Base-by-base conservation (phyloP, 345 rosid genomes). In the Arabis hirsuta region DNA sequence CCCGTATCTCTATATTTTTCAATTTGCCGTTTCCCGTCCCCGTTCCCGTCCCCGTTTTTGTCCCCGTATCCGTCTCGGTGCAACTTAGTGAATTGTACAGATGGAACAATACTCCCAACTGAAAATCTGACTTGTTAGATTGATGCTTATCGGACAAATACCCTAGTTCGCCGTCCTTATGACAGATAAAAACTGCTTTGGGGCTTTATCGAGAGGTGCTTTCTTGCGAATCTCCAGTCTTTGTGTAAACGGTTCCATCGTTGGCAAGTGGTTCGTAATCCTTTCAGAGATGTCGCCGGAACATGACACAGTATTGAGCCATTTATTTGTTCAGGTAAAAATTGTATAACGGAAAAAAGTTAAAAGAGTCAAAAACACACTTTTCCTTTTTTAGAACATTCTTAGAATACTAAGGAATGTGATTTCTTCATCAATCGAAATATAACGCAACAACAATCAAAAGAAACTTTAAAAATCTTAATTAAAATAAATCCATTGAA, bases 311-410 rank as follows among this genome's bases (percentile, higher is more conserved):
- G 27, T 14, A 46, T n/a, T n/a, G n/a, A n/a, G n/a, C n/a, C n/a
- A n/a, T n/a, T n/a, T n/a, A n/a, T n/a, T n/a, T n/a, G n/a, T n/a
- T 27, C 12, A 51, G 78, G 73, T 51, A 32, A 42, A 64, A 50
- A 41, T 24, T 74, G 62, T 58, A 58, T 31, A 58, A 58, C 48
- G 12, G 44, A 53, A 42, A 52, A 67, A 66, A 16, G 42, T 52
- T 67, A 41, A n/a, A n/a, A 67, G 50, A 38, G 19, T 42, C 9
- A n/a, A n/a, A n/a, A n/a, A n/a, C n/a, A n/a, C n/a, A n/a, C n/a
- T n/a, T n/a, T n/a, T n/a, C n/a, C n/a, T n/a, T n/a, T n/a, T n/a
- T n/a, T n/a, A n/a, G n/a, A n/a, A n/a, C n/a, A n/a, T n/a, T n/a
- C n/a, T n/a, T n/a, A n/a, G n/a, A n/a, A n/a, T n/a, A n/a, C n/a